A percentile compares a stretch with the other conserved stretches of the same genome.
Evolutionary conservation across 2,329 filamentous ascomycete species (phyloP).

Genomic region (Ophiostoma sp.): DNA sequence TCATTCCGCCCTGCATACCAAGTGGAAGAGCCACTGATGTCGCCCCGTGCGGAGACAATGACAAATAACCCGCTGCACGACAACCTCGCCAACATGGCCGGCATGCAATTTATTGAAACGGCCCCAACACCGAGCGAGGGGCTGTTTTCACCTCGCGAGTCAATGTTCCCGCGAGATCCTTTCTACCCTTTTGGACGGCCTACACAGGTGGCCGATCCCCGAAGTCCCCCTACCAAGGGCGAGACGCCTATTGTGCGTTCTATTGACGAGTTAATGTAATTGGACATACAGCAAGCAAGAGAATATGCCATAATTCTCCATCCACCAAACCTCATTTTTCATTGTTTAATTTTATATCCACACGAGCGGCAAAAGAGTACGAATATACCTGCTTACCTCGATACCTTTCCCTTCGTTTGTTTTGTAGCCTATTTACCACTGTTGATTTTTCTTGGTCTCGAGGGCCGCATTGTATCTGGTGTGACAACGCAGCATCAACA

Average conservation of each 20-base stretch:
- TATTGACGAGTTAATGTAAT: conserved; percentile 69
- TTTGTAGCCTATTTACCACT: conserved; percentile 11
- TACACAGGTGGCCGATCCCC: conserved; percentile 55
- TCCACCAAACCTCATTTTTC: neutral
- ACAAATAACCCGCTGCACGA: conserved; percentile 61
- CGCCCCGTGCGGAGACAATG: conserved; percentile 67
- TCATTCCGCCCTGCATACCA: conserved; percentile 17
- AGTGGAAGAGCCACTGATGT: conserved; percentile 53
- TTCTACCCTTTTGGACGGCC: conserved; percentile 50
- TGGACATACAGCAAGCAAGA: conserved; percentile 9
- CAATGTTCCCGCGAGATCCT: conserved; percentile 50
- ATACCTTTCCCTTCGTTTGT: neutral
- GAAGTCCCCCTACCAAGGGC: conserved; percentile 69
- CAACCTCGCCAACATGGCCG: conserved; percentile 39
- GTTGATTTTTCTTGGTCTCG: neutral
- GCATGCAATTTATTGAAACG: conserved; percentile 50
- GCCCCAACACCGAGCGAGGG: conserved; percentile 49
- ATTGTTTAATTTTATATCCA: conserved; percentile 7
- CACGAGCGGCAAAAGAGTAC: neutral
- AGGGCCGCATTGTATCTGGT: neutral
- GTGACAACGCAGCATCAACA: neutral
- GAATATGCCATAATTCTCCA: neutral
- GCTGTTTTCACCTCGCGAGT: conserved; percentile 50
- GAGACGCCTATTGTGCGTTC: conserved; percentile 70
- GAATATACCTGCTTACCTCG: neutral